A percentile compares a stretch with the other conserved stretches of the same genome.
phyloP scores from a whole-genome alignment of 1,284 basidiomycete genomes.

The Apiotrichum domesticum region DNA sequence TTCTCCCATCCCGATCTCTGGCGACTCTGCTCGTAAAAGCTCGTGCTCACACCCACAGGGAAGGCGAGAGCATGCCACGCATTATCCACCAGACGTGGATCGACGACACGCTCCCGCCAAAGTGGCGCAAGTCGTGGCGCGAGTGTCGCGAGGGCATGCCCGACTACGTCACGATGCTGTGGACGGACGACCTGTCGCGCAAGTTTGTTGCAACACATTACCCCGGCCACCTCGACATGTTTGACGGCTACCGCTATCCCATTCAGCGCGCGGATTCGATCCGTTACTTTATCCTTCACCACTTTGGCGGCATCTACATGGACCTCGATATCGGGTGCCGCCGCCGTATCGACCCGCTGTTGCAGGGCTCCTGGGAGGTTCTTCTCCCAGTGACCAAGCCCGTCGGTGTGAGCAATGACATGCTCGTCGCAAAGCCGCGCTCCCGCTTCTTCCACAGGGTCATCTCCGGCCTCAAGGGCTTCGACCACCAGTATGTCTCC shows the following conservation, averaged over 20 bases:
- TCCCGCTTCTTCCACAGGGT: conserved; percentile 90
- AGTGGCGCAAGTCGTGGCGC: conserved; percentile 74
- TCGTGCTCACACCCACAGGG: not conserved
- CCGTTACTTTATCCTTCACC: conserved; percentile 93
- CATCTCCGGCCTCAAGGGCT: conserved; percentile 85
- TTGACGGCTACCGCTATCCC: conserved; percentile 83
- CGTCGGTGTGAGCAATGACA: conserved; percentile 93
- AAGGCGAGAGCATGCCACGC: conserved; percentile 70
- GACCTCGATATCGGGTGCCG: conserved; percentile 95
- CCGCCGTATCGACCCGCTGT: conserved; percentile 79
- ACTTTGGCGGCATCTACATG: conserved; percentile 92
- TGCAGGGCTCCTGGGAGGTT: conserved; percentile 68
- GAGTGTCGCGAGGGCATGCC: conserved; percentile 81
- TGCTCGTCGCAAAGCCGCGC: conserved; percentile 81
- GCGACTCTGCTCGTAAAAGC: too few species aligned
- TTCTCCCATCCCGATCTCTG: not conserved
- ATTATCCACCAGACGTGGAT: conserved; percentile 99
- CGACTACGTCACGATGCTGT: conserved; percentile 95
- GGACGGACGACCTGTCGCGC: conserved; percentile 88
- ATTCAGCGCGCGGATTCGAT: conserved; percentile 98
- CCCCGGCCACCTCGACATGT: conserved; percentile 86
- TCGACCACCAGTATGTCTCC: conserved; percentile 85
- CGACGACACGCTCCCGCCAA: conserved; percentile 72
- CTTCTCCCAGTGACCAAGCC: conserved; percentile 93
- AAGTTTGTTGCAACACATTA: conserved; percentile 85